These are phyloP conservation scores for Mycosphaerelloides madeirae DNA, from an alignment of 2,329 filamentous ascomycete genomes.

Conservation along the genomic window DNA sequence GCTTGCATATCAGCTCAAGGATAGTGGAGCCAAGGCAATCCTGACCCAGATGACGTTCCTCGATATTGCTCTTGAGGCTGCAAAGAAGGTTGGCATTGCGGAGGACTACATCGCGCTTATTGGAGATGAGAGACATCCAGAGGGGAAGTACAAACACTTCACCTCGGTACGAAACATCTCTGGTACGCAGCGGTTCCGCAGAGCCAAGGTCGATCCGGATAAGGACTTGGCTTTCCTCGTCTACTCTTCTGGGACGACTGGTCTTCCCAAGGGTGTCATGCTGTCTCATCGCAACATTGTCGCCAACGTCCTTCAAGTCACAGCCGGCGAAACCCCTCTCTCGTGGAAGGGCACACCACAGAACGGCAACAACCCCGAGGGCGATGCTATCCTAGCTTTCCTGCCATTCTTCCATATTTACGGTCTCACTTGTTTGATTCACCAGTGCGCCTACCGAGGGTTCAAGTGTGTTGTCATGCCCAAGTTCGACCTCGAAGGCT, in stretches of 20 bases:
- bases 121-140: slow-evolving; percentile 61
- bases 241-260: slow-evolving; percentile 86
- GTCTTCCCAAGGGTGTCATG: slow-evolving; percentile 77
- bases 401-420: slow-evolving; percentile 92
- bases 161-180: slow-evolving; percentile 62
- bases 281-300: slow-evolving; percentile 79
- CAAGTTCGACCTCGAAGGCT: slow-evolving; percentile 75
- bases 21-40: slow-evolving; percentile 68
- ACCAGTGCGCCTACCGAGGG: slow-evolving; percentile 62
- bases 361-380: slow-evolving; percentile 47
- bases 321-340: slow-evolving; percentile 42
- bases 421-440: slow-evolving; percentile 65
- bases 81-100: slow-evolving; percentile 63
- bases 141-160: slow-evolving; percentile 64
- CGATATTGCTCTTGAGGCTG: slow-evolving; percentile 61
- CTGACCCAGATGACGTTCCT: slow-evolving; percentile 68
- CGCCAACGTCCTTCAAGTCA: slow-evolving; percentile 55
- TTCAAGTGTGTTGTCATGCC: slow-evolving; percentile 66
- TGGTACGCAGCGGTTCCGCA: slow-evolving; percentile 54
- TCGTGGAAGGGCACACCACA: slow-evolving; percentile 40
- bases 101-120: slow-evolving; percentile 70
- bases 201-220: slow-evolving; percentile 59
- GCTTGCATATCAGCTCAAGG: slow-evolving; percentile 75
- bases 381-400: slow-evolving; percentile 70
- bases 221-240: slow-evolving; percentile 79